Base-by-base conservation (phyloP, 2,329 filamentous ascomycete species). In the Pyricularia grisea region DNA sequence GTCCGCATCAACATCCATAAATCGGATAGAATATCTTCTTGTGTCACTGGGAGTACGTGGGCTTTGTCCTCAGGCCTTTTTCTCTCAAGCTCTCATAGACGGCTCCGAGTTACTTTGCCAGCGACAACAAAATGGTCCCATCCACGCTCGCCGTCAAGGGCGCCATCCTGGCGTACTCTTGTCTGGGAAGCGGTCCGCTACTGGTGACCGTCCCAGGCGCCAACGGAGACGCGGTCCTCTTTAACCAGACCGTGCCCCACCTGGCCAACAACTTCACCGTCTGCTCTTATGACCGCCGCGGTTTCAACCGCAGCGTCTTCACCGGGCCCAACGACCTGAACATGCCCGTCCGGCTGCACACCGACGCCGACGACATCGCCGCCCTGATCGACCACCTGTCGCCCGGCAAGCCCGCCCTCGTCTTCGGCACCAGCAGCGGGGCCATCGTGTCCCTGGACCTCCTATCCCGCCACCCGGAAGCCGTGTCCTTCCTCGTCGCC, bases 141-240 rank as follows among this genome's bases (percentile, higher is more conserved):
- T 65, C 30, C 14, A 50, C 42, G 9, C 64, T 65, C 28, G 27
- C 30, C n/a, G 64, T 65, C 30, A 71, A 73, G 7, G 73, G 73
- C 28, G 75, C 76, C n/a, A 70, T 50, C 5, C 71, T 77, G 20
- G 72, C 74, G 70, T 77, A 78, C 69, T 72, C 76, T 36, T 72
- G 70, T 28, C 66, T 72, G n/a, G 76, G 76, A 25, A 70, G 66
- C 25, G 75, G 74, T 3, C 76, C 76, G 5, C 68, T 76, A 5
- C 70, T 78, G 12, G 69, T 78, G 55, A 71, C 74, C n/a, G 76
- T 78, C 60, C 72, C 74, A 25, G 76, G 76, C 58, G 76, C 74
- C 28, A 73, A 75, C 42, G 76, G 77, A 20, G 70, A 70, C 23
- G 71, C 71, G 5, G 72, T 74, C 20, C 71, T 77, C 60, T 78